Evolutionary conservation across 345 rosid genomes (phyloP), one percentile per base, ranked within the genome.

Genomic region (Cardamine occulta): DNA sequence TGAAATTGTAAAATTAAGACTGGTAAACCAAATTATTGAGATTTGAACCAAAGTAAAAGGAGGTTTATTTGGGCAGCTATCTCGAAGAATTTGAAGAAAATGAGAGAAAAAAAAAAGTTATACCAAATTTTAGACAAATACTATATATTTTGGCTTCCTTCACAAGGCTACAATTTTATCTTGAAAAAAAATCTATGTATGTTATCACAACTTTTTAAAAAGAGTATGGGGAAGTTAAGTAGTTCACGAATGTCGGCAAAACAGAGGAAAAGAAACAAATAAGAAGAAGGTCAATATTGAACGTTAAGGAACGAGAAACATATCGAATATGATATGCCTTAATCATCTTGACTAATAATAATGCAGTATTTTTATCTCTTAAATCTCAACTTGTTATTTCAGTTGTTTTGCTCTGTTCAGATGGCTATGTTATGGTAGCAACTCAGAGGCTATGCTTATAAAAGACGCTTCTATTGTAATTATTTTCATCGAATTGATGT

Each of bases 401-500:
- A 58, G 9, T 17, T 34, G 2, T 4, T 34, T 59, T 34, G 15
- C 44, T 59, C 15, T 32, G 61, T 55, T 55, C 1, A 7, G 12
- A 55, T 8, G 39, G 7, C 7, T 29, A 19, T 58, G 45, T 59
- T 35, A 35, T 59, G 28, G 29, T 35, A 58, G 24, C 63, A 58
- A 34, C 7, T 9, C 13, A 32, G 23, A 58, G 63, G 42, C 12
- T 15, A 7, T 58, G 24, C 42, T 58, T 32, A 32, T 8, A 17
- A 58, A 58, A 32, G 15, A 34, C 44, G 42, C 54, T 56, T 29
- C 40, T 18, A 8, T 56, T n/a, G 31, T 56, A 29, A 12, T 42
- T 47, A 71, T 23, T n/a, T 34, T 72, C 61, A 37, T 51, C 23
- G 18, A 60, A 21, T 48, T 48, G 7, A 53, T 19, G 2, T 52